A percentile compares a stretch with the other conserved stretches of the same genome.
Evolutionary conservation across 495 filamentous ascomycete species (phyloP).

Genomic region (Daldinia bambusicola): DNA sequence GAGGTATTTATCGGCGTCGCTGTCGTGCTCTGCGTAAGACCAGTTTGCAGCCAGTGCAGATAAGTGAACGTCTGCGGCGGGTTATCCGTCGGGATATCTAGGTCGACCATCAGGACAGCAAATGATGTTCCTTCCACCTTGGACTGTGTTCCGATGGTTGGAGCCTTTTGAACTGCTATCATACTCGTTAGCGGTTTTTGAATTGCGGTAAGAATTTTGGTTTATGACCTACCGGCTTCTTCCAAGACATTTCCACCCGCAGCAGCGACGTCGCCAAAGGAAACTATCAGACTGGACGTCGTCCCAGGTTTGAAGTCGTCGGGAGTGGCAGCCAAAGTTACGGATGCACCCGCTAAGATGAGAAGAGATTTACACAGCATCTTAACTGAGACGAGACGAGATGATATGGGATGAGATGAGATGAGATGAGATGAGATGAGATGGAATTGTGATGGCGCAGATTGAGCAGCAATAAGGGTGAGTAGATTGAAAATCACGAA

Average conservation of each 20-base stretch:
- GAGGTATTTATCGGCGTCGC: conserved; percentile 47
- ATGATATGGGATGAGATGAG: conserved; percentile 7
- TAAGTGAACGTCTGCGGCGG: conserved; percentile 52
- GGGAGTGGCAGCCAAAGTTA: conserved; percentile 51
- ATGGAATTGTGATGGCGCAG: conserved; percentile 19
- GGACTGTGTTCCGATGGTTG: conserved; percentile 50
- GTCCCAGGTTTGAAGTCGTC: conserved; percentile 50
- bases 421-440: conserved; percentile 1
- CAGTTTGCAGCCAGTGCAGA: conserved; percentile 58
- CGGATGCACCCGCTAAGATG: conserved; percentile 46
- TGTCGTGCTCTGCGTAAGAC: conserved; percentile 49
- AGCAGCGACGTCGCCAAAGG: conserved; percentile 46
- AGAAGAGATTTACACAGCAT: conserved; percentile 49
- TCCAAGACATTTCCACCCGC: conserved; percentile 50
- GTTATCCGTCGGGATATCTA: conserved; percentile 56
- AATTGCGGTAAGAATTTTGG: background rate
- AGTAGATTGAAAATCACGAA: conserved; percentile 17
- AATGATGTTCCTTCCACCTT: conserved; percentile 47
- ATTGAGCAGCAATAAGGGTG: conserved; percentile 41
- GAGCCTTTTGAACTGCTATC: conserved; percentile 39
- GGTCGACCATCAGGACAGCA: conserved; percentile 55
- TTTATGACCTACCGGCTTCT: conserved; percentile 43
- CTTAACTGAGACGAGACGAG: conserved; percentile 14
- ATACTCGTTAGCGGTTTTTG: conserved; percentile 10
- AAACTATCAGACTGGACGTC: conserved; percentile 50